phyloP scores from a whole-genome alignment of 441 rosid species.

The Capsella rubella region DNA sequence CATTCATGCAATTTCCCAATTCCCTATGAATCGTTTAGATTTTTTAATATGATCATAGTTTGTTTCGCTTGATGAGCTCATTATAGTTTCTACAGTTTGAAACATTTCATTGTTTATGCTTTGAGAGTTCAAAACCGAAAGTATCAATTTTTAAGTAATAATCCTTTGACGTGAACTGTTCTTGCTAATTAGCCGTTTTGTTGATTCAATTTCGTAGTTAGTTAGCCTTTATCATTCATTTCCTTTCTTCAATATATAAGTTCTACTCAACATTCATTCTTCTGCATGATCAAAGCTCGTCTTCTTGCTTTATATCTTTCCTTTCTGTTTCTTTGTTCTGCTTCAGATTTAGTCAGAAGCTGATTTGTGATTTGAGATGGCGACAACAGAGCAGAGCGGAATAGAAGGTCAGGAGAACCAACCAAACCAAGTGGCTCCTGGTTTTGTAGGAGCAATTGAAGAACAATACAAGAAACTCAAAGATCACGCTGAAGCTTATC shows the following conservation, averaged over 20 bases:
- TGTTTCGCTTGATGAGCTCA: neutral
- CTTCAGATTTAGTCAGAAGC: conserved; percentile 24
- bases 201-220: conserved; percentile 9
- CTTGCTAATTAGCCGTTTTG: neutral
- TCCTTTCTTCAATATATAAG: conserved; percentile 1
- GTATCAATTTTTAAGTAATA: neutral
- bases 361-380: conserved; percentile 50
- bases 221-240: neutral
- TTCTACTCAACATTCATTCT: neutral
- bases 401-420: conserved; percentile 47
- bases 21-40: neutral
- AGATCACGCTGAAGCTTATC: conserved; percentile 88
- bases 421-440: conserved; percentile 43
- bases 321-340: neutral
- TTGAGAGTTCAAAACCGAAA: neutral
- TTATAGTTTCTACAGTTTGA: neutral
- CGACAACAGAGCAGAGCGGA: conserved; percentile 51
- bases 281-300: conserved; percentile 1
- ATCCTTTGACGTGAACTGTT: neutral
- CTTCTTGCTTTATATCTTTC: conserved; percentile 4
- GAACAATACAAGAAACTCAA: conserved; percentile 67
- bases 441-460: conserved; percentile 55
- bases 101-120: neutral
- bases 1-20: conserved; percentile 3
- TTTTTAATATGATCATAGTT: neutral